Base-by-base conservation (phyloP, 2,329 filamentous ascomycete genomes). In the Exophiala aquamarina region DNA sequence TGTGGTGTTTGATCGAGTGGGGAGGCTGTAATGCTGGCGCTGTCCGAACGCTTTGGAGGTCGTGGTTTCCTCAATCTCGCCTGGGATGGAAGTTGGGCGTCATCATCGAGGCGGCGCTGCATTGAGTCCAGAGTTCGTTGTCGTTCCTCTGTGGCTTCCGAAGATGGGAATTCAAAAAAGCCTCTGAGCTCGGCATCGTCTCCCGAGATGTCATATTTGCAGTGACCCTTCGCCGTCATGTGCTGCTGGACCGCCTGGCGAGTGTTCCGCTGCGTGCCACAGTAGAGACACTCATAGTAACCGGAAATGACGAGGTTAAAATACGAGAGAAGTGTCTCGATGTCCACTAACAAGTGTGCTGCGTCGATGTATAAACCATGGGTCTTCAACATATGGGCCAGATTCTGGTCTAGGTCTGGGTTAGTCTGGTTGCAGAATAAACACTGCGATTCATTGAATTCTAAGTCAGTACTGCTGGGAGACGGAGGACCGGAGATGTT, bases 201-300 rank as follows among this genome's bases (percentile, higher is more conserved):
- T 2, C 61, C 58, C 0, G 60, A 43, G 0, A 71, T 55, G 21
- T 74, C 64, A 29, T 77, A 62, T 17, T 61, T 67, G 54, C 75
- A 78, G 47, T 79, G 75, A 0, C 72, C 70, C 38, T 74, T 77
- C 2, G 62, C 67, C 0, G 62, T 55, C 75, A 78, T 79, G 44
- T 79, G 78, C 28, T 77, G 73, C 51, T 76, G 74, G 0, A 72
- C 70, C 0, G 69, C 77, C 40, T 74, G 64, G 0, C 65, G 62
- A 0, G 70, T 74, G 0, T 60, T 59, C 23, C 72, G 66, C 29
- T 69, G 60, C 11, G 66, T 73, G 1, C 73, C 72, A 52, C 77
- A 81, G 15, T 66, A 69, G 29, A 81, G 64, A 48, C 78, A 81
- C 58, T 79, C 74, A 14, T 64, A 63, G 44, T 76, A 78, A 0